Evolutionary conservation across 2,329 filamentous ascomycete genomes (phyloP).

Genomic region (Pseudocercospora musae): DNA sequence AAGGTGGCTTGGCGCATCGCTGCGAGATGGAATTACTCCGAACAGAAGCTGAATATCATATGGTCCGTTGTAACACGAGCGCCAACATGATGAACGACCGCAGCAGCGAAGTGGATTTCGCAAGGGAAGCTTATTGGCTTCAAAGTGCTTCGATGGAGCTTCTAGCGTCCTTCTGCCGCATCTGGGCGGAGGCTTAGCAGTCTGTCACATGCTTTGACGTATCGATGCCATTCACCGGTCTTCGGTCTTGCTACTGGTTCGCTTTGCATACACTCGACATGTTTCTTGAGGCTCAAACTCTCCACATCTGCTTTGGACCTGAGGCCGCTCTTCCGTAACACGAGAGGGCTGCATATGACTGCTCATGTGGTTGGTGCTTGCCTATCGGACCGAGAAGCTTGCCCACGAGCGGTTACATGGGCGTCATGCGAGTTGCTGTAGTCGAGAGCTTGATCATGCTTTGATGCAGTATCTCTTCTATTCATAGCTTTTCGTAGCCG

Average conservation of each 20-base stretch:
- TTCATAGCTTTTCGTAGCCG: conserved; percentile 8
- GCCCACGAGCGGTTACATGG: neutral
- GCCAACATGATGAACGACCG: neutral
- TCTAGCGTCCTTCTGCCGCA: conserved; percentile 13
- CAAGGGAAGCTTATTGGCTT: neutral
- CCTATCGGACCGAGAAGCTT: neutral
- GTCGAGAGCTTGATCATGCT: neutral
- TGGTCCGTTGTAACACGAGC: neutral
- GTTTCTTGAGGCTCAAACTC: neutral
- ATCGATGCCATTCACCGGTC: no score
- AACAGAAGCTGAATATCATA: neutral
- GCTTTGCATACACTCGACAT: neutral
- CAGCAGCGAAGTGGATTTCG: neutral
- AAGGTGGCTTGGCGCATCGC: neutral
- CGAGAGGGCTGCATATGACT: neutral
- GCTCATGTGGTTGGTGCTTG: conserved; percentile 3
- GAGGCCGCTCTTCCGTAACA: conserved; percentile 7
- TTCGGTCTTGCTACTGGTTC: neutral
- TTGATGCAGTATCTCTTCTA: neutral
- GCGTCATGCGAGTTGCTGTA: neutral
- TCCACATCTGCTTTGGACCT: neutral
- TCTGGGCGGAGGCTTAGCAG: conserved; percentile 20
- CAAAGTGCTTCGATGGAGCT: neutral
- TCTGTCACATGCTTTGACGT: conserved; percentile 8
- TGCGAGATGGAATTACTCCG: neutral